Conservation (phyloP, 495 filamentous ascomycete species). For the Symbiotaphrina buchneri region DNA sequence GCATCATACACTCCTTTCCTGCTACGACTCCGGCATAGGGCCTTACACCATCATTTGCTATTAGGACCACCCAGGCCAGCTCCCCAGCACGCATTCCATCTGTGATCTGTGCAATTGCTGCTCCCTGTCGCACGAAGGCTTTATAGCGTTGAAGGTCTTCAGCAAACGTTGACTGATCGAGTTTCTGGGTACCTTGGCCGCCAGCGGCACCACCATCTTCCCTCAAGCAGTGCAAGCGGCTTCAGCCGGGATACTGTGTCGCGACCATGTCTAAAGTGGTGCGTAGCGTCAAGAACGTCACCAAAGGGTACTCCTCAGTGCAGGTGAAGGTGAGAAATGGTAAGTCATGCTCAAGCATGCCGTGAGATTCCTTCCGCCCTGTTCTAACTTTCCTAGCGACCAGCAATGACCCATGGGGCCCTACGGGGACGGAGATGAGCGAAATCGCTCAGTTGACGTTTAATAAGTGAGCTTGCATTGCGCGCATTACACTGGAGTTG, state of each 20-base stretch:
- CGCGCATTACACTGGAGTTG: background rate
- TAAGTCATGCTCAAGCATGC: slow-evolving; percentile 20
- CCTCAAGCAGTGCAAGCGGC: no score
- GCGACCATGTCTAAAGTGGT: slow-evolving; percentile 86
- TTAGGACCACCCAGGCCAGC: no score
- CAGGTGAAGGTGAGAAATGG: slow-evolving; percentile 99
- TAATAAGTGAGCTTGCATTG: slow-evolving; percentile 47
- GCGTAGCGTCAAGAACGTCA: slow-evolving; percentile 97
- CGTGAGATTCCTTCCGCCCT: slow-evolving; percentile 5
- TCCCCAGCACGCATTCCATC: no score
- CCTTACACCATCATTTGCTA: no score
- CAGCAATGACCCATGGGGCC: slow-evolving; percentile 98
- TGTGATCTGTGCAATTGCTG: no score
- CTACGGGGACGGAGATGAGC: slow-evolving; percentile 94
- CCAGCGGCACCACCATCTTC: no score
- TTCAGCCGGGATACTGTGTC: slow-evolving; percentile 4
- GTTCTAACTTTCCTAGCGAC: slow-evolving; percentile 41
- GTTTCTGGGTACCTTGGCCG: no score
- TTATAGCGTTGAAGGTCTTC: no score
- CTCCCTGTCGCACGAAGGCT: no score
- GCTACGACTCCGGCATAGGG: no score
- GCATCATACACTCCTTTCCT: no score
- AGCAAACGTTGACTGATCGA: no score
- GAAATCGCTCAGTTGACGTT: slow-evolving; percentile 96
- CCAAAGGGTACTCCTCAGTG: slow-evolving; percentile 91